Conservation (phyloP, 352 stramenopile species). For the Phytophthora pistaciae region DNA sequence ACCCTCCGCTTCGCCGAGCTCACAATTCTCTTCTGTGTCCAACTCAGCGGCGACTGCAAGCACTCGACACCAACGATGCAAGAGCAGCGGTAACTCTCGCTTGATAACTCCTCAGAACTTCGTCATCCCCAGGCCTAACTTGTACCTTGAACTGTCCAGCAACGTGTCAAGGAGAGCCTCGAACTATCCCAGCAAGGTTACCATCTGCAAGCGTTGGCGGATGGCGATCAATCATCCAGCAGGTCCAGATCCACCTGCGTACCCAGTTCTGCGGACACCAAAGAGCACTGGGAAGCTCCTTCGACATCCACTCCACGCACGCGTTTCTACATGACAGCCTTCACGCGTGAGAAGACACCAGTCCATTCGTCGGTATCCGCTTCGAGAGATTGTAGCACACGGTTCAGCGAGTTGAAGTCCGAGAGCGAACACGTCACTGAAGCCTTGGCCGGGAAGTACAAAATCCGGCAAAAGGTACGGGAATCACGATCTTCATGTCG, state of each 20-base stretch:
- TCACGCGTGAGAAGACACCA: slow-evolving; percentile 33
- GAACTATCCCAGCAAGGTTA: slow-evolving; percentile 64
- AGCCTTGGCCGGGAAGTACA: slow-evolving; percentile 49
- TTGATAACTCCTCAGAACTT: background rate
- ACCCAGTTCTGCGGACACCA: slow-evolving; percentile 20
- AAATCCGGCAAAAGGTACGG: slow-evolving; percentile 53
- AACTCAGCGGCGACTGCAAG: slow-evolving; percentile 34
- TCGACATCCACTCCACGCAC: slow-evolving; percentile 29
- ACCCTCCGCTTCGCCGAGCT: background rate
- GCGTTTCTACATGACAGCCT: slow-evolving; percentile 50
- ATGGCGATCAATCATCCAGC: slow-evolving; percentile 22
- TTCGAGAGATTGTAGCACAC: slow-evolving; percentile 16
- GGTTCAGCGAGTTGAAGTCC: slow-evolving; percentile 46
- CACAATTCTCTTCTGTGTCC: background rate
- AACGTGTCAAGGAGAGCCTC: slow-evolving; percentile 50
- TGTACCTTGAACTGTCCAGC: slow-evolving; percentile 22
- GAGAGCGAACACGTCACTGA: slow-evolving; percentile 41
- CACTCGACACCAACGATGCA: slow-evolving; percentile 14
- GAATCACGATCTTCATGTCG: background rate
- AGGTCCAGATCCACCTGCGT: slow-evolving; percentile 26
- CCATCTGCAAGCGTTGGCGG: slow-evolving; percentile 52
- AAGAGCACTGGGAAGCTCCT: slow-evolving; percentile 5
- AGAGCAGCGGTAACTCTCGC: slow-evolving; percentile 23
- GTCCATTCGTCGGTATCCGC: slow-evolving; percentile 2
- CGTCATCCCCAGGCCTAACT: background rate